Percentiles rank a stretch among this genome's conserved stretches.
phyloP scores from a whole-genome alignment of 805 yeast genomes.

The Metschnikowia continentalis region DNA sequence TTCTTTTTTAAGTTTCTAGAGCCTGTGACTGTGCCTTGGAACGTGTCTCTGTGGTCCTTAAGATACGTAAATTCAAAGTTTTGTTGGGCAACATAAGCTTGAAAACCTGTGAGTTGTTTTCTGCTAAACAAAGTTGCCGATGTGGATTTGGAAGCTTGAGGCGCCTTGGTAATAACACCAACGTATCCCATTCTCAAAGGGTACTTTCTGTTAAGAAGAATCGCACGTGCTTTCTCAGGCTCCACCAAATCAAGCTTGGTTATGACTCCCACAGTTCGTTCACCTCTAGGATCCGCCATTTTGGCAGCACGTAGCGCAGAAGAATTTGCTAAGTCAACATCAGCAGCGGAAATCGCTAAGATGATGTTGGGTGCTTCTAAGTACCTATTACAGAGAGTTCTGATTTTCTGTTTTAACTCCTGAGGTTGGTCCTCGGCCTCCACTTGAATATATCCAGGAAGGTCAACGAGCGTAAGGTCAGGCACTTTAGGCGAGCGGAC shows the following conservation, averaged over 20 bases:
- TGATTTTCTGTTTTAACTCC: constrained; percentile 73
- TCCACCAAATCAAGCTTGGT: constrained; percentile 91
- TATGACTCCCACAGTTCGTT: constrained; percentile 92
- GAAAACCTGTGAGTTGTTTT: constrained; percentile 45
- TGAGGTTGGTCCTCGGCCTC: constrained; percentile 96
- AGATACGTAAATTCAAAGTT: constrained; percentile 56
- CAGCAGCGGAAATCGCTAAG: constrained; percentile 94
- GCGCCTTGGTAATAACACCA: constrained; percentile 90
- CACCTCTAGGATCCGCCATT: constrained; percentile 87
- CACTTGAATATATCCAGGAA: constrained; percentile 96
- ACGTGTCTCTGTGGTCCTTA: constrained; percentile 55
- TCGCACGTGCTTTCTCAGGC: constrained; percentile 62
- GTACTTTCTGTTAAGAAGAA: constrained; percentile 73
- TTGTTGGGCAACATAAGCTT: constrained; percentile 65
- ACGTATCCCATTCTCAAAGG: constrained; percentile 96
- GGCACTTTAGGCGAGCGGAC: constrained; percentile 86
- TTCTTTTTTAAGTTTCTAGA: constrained; percentile 72
- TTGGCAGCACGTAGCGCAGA: constrained; percentile 90
- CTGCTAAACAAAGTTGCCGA: constrained; percentile 44
- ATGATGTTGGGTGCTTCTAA: constrained; percentile 90
- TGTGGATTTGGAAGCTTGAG: constrained; percentile 33
- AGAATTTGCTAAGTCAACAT: constrained; percentile 95
- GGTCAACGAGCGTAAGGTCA: constrained; percentile 87
- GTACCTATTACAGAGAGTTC: constrained; percentile 77
- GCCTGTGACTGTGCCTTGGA: constrained; percentile 66